phyloP scores from a whole-genome alignment of 75 land plant species.

The Picea sitchensis region DNA sequence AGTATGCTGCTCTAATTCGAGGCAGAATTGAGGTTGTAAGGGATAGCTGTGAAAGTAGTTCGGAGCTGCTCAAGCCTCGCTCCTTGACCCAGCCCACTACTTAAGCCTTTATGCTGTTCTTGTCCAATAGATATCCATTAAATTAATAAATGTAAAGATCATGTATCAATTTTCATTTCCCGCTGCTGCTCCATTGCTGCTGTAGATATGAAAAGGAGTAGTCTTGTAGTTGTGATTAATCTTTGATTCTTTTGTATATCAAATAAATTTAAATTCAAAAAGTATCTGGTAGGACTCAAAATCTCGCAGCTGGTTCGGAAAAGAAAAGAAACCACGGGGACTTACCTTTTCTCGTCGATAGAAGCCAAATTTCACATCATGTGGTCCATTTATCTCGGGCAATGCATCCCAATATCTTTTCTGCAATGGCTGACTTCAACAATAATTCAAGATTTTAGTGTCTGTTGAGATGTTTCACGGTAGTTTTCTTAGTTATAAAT shows the following conservation, averaged over 20 bases:
- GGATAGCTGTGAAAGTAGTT: slow-evolving; percentile 9
- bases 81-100: not conserved
- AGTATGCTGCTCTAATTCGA: slow-evolving; percentile 37
- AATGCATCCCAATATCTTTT: not conserved
- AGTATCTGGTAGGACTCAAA: not conserved
- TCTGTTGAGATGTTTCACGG: not conserved
- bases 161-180: not conserved
- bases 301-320: not conserved
- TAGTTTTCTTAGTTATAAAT: not conserved
- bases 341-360: not conserved
- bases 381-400: not conserved
- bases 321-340: not conserved
- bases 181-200: not conserved
- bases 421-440: not conserved
- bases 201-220: not conserved
- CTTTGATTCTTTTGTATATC: not conserved
- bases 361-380: not conserved
- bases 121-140: not conserved
- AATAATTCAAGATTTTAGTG: not conserved
- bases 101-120: not conserved
- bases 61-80: slow-evolving; percentile 13
- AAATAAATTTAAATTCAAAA: not conserved
- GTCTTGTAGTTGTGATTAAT: not conserved
- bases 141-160: not conserved
- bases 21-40: slow-evolving; percentile 10